A percentile compares a stretch with the other conserved stretches of the same genome.
phyloP scores from a whole-genome alignment of 441 rosid genomes.

The Euphorbia celastroides region DNA sequence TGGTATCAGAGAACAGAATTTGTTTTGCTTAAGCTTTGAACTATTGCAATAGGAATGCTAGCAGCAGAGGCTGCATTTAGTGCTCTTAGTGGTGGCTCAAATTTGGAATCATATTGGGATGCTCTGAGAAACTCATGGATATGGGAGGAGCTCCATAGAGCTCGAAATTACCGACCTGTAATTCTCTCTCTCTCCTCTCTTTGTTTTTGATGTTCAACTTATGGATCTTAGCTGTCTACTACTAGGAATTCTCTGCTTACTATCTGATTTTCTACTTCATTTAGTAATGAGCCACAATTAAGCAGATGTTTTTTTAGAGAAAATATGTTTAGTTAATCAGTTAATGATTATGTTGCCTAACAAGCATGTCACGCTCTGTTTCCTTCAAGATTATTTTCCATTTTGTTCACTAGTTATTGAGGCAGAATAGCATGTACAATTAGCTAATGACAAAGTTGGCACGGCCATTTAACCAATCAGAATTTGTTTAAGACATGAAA shows the following conservation, averaged over 20 bases:
- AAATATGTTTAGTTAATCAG: slow-evolving; percentile 1
- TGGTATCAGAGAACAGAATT: not conserved
- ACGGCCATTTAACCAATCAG: not conserved
- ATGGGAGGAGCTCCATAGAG: slow-evolving; percentile 81
- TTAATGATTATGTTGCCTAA: not conserved
- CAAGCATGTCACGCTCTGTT: not conserved
- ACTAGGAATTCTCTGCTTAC: not conserved
- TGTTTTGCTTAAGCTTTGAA: slow-evolving; percentile 3
- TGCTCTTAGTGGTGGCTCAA: slow-evolving; percentile 46
- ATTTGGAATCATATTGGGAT: slow-evolving; percentile 75
- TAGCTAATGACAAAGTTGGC: not conserved
- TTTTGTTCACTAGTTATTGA: not conserved
- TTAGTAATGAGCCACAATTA: not conserved
- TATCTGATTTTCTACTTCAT: not conserved
- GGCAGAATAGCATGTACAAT: not conserved
- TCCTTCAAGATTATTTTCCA: not conserved
- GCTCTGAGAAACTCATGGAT: slow-evolving; percentile 72
- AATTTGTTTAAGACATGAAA: not conserved
- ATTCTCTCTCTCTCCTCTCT: slow-evolving; percentile 22
- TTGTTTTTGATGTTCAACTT: not conserved
- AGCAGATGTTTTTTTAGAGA: no score
- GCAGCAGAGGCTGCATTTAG: slow-evolving; percentile 93
- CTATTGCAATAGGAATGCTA: slow-evolving; percentile 60
- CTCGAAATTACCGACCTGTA: slow-evolving; percentile 91
- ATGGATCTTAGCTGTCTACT: not conserved